phyloP scores from a whole-genome alignment of 140 eudicot genomes.

The Cichorium intybus region DNA sequence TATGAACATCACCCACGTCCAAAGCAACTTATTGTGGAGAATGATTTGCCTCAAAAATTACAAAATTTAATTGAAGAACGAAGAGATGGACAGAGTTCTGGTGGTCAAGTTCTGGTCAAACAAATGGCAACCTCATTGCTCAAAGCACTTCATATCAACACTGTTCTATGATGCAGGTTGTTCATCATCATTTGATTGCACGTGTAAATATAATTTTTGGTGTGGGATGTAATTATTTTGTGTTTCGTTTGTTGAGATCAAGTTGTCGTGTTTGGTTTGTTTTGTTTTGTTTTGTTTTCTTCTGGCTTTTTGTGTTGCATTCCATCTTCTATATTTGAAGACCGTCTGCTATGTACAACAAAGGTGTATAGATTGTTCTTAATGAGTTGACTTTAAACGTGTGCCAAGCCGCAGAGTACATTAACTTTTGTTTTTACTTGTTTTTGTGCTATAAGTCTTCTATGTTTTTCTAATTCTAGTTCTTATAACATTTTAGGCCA shows the following conservation, averaged over 20 bases:
- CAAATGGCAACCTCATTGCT: constrained; percentile 98
- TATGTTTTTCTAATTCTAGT: neutral
- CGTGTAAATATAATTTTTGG: constrained; percentile 43
- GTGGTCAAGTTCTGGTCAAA: constrained; percentile 94
- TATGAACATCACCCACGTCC: constrained; percentile 98
- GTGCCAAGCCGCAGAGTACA: neutral
- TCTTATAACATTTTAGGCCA: no score
- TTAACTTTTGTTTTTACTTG: constrained; percentile 8
- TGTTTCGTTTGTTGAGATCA: constrained; percentile 2
- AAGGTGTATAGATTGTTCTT: constrained; percentile 31
- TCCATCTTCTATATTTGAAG: neutral
- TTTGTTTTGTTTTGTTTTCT: constrained; percentile 17
- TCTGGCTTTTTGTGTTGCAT: constrained; percentile 10
- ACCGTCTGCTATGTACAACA: constrained; percentile 12
- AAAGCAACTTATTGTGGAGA: constrained; percentile 87
- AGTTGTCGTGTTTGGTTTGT: neutral
- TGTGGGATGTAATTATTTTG: constrained; percentile 34
- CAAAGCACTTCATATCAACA: constrained; percentile 92
- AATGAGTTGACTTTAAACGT: constrained; percentile 14
- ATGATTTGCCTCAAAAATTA: constrained; percentile 84
- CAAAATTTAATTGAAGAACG: constrained; percentile 90
- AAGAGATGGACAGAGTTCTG: constrained; percentile 89
- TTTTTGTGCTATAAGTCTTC: neutral
- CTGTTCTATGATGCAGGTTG: constrained; percentile 56
- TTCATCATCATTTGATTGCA: constrained; percentile 1